phyloP scores from a whole-genome alignment of 768 basidiomycete genomes.

The Lactarius psammicola region DNA sequence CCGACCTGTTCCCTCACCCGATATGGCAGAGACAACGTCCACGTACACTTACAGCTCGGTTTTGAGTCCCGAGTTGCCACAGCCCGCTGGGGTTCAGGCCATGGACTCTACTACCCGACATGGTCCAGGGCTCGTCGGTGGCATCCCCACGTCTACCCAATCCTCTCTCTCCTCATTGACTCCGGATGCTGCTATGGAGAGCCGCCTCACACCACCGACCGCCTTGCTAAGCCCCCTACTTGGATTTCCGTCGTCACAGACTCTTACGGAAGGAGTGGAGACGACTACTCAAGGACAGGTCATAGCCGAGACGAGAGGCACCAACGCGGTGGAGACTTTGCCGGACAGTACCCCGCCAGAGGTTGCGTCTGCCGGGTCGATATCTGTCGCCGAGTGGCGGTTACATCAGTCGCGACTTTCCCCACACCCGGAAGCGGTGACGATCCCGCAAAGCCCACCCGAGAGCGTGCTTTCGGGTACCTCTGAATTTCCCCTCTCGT shows the following conservation, averaged over 20 bases:
- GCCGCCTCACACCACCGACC: neutral
- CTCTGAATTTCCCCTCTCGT: neutral
- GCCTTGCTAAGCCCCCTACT: too few relatives aligned
- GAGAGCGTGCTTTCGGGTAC: neutral
- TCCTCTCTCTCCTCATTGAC: neutral
- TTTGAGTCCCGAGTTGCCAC: neutral
- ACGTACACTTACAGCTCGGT: neutral
- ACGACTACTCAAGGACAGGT: neutral
- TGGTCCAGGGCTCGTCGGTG: neutral
- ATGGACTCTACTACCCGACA: neutral
- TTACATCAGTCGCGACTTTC: neutral
- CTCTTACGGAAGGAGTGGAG: neutral
- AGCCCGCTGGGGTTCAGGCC: neutral
- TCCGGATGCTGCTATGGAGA: neutral
- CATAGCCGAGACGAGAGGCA: neutral
- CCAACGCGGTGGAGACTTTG: neutral
- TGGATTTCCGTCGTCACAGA: neutral
- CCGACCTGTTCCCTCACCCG: too few relatives aligned
- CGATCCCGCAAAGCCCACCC: neutral
- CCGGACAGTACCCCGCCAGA: neutral
- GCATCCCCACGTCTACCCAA: neutral
- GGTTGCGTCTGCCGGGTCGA: neutral
- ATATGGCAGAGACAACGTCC: too few relatives aligned
- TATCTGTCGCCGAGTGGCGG: neutral
- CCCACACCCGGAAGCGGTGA: neutral